phyloP scores from a whole-genome alignment of 176 grass and related monocot genomes.

The Melocanna baccifera region DNA sequence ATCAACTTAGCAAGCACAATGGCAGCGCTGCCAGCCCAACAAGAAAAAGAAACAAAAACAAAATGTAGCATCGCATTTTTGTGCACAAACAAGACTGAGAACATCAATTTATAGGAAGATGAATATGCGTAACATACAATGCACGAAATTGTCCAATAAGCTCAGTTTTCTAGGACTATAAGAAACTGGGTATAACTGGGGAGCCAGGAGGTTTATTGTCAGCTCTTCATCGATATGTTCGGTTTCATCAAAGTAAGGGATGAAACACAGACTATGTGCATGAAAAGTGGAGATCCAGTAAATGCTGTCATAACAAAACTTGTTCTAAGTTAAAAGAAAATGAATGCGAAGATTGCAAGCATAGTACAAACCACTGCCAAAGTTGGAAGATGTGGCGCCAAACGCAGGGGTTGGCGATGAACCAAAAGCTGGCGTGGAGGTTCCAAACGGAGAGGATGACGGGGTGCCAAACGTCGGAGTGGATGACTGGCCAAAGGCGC shows the following conservation, averaged over 20 bases:
- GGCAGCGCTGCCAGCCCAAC: background rate
- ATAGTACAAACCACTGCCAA: conserved; percentile 41
- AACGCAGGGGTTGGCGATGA: conserved; percentile 43
- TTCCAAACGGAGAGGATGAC: conserved; percentile 40
- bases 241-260: too few species aligned
- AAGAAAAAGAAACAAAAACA: conserved; percentile 3
- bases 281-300: background rate
- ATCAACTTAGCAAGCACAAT: background rate
- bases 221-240: background rate
- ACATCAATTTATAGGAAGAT: background rate
- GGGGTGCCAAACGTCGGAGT: conserved; percentile 55
- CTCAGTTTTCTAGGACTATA: background rate
- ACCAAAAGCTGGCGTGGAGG: conserved; percentile 42
- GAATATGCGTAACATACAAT: background rate
- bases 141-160: background rate
- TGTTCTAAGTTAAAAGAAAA: background rate
- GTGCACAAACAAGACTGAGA: background rate
- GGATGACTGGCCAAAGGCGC: conserved; percentile 57
- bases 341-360: background rate
- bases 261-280: background rate
- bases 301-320: background rate
- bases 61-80: background rate
- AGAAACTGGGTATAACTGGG: background rate
- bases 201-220: background rate
- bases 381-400: conserved; percentile 52